Conservation (phyloP, 495 filamentous ascomycete genomes). For the Bacidia rubella region DNA sequence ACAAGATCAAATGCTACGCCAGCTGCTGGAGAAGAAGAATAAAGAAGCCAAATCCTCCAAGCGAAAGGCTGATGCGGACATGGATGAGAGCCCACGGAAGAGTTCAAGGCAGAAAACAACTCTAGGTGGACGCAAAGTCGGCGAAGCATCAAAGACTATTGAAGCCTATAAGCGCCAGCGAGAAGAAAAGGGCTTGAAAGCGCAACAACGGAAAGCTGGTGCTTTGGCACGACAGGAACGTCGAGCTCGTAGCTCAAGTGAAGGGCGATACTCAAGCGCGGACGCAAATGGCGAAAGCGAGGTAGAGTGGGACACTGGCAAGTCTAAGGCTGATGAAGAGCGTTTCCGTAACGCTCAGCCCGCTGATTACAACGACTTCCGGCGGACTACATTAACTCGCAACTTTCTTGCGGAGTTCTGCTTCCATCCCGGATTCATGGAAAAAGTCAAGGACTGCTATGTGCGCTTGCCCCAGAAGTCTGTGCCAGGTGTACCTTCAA, state of each 20-base stretch:
- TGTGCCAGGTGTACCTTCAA: conserved; percentile 28
- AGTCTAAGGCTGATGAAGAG: conserved; percentile 21
- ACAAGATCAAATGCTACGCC: conserved; percentile 75
- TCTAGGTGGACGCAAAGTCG: conserved; percentile 62
- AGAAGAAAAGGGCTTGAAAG: conserved; percentile 60
- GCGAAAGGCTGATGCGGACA: conserved; percentile 70
- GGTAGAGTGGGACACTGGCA: conserved; percentile 50
- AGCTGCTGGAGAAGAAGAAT: conserved; percentile 55
- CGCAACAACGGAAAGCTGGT: conserved; percentile 59
- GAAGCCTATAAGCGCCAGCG: conserved; percentile 74
- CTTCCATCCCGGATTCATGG: conserved; percentile 80
- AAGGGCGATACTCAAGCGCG: conserved; percentile 40
- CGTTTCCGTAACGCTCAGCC: conserved; percentile 44
- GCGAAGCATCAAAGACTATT: conserved; percentile 60
- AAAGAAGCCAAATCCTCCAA: conserved; percentile 43
- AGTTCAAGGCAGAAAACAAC: conserved; percentile 70
- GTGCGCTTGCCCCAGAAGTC: conserved; percentile 61
- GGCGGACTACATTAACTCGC: conserved; percentile 68
- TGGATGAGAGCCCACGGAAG: conserved; percentile 63
- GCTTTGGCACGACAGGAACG: conserved; percentile 46
- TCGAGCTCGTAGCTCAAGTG: conserved; percentile 31
- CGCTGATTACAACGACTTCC: conserved; percentile 64
- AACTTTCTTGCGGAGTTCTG: conserved; percentile 71
- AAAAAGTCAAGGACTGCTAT: conserved; percentile 65
- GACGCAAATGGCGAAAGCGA: conserved; percentile 71